These are phyloP conservation scores for Fusarium sp. DNA, from an alignment of 2,329 filamentous ascomycete species.

Conservation along the genomic window DNA sequence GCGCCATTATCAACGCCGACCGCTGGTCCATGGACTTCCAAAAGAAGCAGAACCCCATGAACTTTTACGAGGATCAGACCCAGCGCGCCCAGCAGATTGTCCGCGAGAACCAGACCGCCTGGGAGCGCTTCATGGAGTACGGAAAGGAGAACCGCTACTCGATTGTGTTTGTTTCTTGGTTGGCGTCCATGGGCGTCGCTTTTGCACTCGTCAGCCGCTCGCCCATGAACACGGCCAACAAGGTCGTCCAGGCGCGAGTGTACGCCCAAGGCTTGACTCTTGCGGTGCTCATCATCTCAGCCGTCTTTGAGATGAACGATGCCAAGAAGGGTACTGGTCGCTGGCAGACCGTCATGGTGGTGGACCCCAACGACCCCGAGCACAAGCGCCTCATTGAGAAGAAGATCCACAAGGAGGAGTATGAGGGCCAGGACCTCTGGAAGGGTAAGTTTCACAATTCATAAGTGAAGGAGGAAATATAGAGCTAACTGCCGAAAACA, in stretches of 20 bases:
- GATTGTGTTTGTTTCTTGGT: constrained; percentile 84
- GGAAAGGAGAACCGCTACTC: constrained; percentile 83
- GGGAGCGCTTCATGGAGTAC: constrained; percentile 74
- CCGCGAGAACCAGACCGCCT: constrained; percentile 63
- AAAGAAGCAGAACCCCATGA: constrained; percentile 71
- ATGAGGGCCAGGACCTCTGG: constrained; percentile 92
- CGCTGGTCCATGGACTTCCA: constrained; percentile 73
- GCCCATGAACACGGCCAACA: constrained; percentile 78
- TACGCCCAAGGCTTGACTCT: constrained; percentile 92
- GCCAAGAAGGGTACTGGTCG: constrained; percentile 77
- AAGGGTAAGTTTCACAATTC: constrained; percentile 66
- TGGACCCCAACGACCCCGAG: constrained; percentile 83
- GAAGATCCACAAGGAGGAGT: constrained; percentile 85
- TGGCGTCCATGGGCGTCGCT: constrained; percentile 79
- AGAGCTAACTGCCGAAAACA: constrained; percentile 46
- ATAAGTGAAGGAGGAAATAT: neutral
- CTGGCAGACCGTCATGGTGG: constrained; percentile 85
- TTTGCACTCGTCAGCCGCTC: constrained; percentile 81
- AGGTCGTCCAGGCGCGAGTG: constrained; percentile 92
- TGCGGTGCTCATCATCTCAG: constrained; percentile 81
- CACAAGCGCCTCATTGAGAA: constrained; percentile 88
- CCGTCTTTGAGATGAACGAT: constrained; percentile 83
- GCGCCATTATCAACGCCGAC: constrained; percentile 89
- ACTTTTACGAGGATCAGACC: constrained; percentile 71
- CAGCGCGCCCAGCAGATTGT: constrained; percentile 64